Evolutionary conservation across 2,329 filamentous ascomycete species (phyloP), one percentile per base, ranked within the genome.

Genomic region (Chrysosporium keratinophilum): DNA sequence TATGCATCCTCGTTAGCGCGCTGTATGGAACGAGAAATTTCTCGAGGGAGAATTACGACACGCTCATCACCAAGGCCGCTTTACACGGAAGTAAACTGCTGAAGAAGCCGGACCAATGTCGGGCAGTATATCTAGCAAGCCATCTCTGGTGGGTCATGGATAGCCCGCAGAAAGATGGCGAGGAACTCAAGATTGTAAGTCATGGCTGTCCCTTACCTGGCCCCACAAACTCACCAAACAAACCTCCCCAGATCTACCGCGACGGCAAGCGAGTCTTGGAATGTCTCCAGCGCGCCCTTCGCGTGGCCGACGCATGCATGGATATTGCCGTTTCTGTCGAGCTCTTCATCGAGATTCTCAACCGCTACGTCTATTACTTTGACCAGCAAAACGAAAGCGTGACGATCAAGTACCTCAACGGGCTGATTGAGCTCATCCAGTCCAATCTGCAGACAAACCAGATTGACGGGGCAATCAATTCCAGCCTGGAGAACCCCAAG

Each of bases 371-470:
- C 51, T 98, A 98, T 71, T 98, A 97, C 75, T 98, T 96, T 74
- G 93, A 98, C 70, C 91, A 98, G 70, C 88, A 95, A 67, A 98
- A 98, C 71, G 93, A 98, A 73, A 90, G 90, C 60, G 93, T 98
- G 39, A 98, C 93, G 4, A 96, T 86, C 2, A 97, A 97, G 72
- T 98, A 97, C 69, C 80, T 98, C 58, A 98, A 98, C 66, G 93
- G 93, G 2, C 81, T 98, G 49, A 97, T 98, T 65, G 93, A 98
- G 73, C 81, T 98, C 59, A 97, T 98, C 65, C 90, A 98, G 71
- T 95, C 89, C 19, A 98, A 98, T 67, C 78, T 98, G 33, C 84
- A 85, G 60, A 89, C 85, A 54, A 93, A 88, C 66, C 84, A 88
- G 65, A 81, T 85, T 63, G 57, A 93, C 42, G 67, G 69, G 5